Percentiles rank a stretch among this genome's conserved stretches.
phyloP scores from a whole-genome alignment of 192 early-diverging fungal species.

The Coemansia sp. region DNA sequence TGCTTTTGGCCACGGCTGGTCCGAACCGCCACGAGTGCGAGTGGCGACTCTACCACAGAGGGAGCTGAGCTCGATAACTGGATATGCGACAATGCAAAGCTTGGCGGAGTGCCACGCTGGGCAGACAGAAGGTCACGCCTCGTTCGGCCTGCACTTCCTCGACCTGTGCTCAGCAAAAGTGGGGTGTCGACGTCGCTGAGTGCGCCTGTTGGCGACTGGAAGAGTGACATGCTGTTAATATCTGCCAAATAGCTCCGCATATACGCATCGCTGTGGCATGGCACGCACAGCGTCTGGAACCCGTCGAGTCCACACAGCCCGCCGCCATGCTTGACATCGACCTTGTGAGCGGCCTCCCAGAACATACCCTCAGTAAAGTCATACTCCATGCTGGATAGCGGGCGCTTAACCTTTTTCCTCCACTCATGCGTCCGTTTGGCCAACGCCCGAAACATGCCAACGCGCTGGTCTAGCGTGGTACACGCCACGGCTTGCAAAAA shows the following conservation, averaged over 20 bases:
- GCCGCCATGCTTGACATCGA: constrained; percentile 52
- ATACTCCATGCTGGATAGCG: constrained; percentile 32
- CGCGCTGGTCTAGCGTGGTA: constrained; percentile 23
- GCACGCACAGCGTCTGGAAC: constrained; percentile 51
- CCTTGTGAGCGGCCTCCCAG: constrained; percentile 53
- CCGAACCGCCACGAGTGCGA: background rate
- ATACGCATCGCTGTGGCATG: constrained; percentile 46
- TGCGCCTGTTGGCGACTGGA: constrained; percentile 19
- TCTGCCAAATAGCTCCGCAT: constrained; percentile 38
- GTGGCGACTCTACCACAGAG: background rate
- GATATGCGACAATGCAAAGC: background rate
- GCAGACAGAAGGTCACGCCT: background rate
- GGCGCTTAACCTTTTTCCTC: constrained; percentile 27
- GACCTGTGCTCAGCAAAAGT: background rate
- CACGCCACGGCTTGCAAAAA: constrained; percentile 26
- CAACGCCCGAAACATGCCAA: constrained; percentile 25
- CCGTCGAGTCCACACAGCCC: constrained; percentile 52
- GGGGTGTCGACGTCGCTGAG: background rate
- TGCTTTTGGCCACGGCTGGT: background rate
- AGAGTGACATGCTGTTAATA: constrained; percentile 18
- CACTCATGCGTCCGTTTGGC: constrained; percentile 30
- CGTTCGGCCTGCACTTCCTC: background rate
- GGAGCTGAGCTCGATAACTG: background rate
- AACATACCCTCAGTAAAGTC: constrained; percentile 50
- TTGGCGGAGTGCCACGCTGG: background rate